Conservation (phyloP, 2,329 filamentous ascomycete species). For the Raffaelea albimanens region DNA sequence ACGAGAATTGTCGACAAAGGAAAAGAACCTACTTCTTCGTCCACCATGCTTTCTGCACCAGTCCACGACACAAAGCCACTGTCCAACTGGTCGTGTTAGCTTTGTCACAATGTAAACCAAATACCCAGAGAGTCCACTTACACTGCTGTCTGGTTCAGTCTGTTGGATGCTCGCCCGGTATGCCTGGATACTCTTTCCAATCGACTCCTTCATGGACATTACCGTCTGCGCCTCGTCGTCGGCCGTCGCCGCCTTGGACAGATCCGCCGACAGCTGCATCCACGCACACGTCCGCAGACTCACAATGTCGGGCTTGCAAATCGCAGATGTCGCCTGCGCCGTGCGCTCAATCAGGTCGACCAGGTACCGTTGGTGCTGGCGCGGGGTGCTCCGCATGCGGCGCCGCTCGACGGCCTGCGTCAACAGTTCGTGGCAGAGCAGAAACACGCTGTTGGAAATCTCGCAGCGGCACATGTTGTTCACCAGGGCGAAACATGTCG, state of each 20-base stretch:
- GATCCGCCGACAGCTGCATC: slow-evolving; percentile 1
- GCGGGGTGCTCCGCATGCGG: too few species aligned
- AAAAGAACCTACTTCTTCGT: slow-evolving; percentile 1
- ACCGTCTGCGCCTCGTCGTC: not conserved
- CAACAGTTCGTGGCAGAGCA: not conserved
- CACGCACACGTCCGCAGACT: slow-evolving; percentile 1
- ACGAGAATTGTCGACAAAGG: not conserved
- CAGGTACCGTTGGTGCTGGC: not conserved
- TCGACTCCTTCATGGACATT: not conserved
- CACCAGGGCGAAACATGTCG: not conserved
- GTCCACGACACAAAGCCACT: not conserved
- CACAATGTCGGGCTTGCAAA: slow-evolving; percentile 4
- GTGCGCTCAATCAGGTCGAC: not conserved
- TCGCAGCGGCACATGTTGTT: slow-evolving; percentile 3
- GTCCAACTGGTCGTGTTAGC: not conserved
- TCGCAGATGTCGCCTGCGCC: not conserved
- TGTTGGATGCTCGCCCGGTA: not conserved
- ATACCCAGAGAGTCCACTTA: not conserved
- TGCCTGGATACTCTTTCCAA: not conserved
- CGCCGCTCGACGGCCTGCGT: not conserved
- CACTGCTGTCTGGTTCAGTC: not conserved
- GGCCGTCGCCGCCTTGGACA: not conserved
- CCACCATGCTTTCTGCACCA: not conserved
- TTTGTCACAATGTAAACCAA: too few species aligned
- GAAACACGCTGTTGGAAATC: slow-evolving; percentile 2